Evolutionary conservation across 1,284 basidiomycete genomes (phyloP).

Genomic region (Heterobasidion parviporum): DNA sequence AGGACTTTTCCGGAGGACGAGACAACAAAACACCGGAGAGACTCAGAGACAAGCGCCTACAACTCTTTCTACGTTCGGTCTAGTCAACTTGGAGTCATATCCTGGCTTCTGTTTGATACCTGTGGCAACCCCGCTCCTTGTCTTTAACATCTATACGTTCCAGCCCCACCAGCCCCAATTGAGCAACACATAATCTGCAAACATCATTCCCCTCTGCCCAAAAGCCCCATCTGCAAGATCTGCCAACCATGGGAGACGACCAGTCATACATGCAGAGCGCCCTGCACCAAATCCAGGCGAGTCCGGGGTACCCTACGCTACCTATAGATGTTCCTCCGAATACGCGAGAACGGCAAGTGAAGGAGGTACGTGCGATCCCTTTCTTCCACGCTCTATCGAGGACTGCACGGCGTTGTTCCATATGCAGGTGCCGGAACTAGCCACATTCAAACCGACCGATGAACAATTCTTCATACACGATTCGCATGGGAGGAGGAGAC

Average conservation of each 20-base stretch:
- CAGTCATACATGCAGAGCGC: conserved; percentile 12
- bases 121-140: too few species aligned
- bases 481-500: conserved; percentile 38
- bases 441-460: conserved; percentile 22
- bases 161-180: too few species aligned
- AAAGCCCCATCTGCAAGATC: background rate
- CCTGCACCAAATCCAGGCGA: conserved; percentile 15
- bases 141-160: too few species aligned
- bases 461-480: conserved; percentile 27
- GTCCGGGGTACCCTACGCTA: background rate
- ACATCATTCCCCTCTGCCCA: background rate
- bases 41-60: too few species aligned
- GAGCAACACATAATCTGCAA: too few species aligned
- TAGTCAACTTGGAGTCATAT: too few species aligned
- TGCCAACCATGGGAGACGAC: conserved; percentile 9
- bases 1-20: too few species aligned
- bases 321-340: conserved; percentile 5
- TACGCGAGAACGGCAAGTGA: conserved; percentile 15
- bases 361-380: conserved; percentile 13
- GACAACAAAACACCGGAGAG: too few species aligned
- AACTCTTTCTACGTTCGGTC: too few species aligned
- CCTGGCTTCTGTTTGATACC: too few species aligned
- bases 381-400: background rate
- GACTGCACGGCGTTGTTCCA: background rate
- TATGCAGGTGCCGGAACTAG: conserved; percentile 23